phyloP scores from a whole-genome alignment of 192 early-diverging fungal genomes.

The Lunasporangiospora selenospora region DNA sequence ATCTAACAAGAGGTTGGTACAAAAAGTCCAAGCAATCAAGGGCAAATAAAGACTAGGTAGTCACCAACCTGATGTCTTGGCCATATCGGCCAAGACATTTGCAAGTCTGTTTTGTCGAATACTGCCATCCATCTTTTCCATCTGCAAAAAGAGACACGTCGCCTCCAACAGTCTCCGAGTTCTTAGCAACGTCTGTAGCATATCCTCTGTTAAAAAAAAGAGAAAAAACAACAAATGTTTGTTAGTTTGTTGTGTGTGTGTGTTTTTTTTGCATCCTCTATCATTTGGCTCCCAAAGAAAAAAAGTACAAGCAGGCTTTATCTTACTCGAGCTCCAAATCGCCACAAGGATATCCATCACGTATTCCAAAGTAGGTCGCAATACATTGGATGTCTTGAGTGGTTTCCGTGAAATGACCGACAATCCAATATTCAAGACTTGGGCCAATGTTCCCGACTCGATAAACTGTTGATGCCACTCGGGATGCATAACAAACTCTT shows the following conservation, averaged over 20 bases:
- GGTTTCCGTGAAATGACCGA: conserved; percentile 29
- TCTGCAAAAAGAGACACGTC: conserved; percentile 32
- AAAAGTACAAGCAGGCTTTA: too few species aligned
- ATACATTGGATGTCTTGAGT: conserved; percentile 16
- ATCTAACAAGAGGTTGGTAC: not conserved
- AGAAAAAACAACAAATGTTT: too few species aligned
- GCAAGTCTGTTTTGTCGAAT: conserved; percentile 21
- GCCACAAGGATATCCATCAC: conserved; percentile 31
- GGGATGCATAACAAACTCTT: conserved; percentile 42
- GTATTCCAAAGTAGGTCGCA: conserved; percentile 21
- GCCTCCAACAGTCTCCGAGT: conserved; percentile 16
- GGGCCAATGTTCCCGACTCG: conserved; percentile 30
- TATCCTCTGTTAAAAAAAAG: not conserved
- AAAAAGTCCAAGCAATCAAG: not conserved
- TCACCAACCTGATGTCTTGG: conserved; percentile 12
- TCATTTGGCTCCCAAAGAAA: too few species aligned
- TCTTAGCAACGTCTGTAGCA: conserved; percentile 6
- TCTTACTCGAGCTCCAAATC: conserved; percentile 44
- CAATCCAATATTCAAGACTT: conserved; percentile 33
- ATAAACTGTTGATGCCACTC: conserved; percentile 40
- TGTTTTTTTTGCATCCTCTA: too few species aligned
- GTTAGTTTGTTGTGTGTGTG: too few species aligned
- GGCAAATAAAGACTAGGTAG: not conserved
- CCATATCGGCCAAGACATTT: conserved; percentile 19
- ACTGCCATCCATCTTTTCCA: conserved; percentile 17